Conservation (phyloP, 352 stramenopile species). For the Pythium dissimile region DNA sequence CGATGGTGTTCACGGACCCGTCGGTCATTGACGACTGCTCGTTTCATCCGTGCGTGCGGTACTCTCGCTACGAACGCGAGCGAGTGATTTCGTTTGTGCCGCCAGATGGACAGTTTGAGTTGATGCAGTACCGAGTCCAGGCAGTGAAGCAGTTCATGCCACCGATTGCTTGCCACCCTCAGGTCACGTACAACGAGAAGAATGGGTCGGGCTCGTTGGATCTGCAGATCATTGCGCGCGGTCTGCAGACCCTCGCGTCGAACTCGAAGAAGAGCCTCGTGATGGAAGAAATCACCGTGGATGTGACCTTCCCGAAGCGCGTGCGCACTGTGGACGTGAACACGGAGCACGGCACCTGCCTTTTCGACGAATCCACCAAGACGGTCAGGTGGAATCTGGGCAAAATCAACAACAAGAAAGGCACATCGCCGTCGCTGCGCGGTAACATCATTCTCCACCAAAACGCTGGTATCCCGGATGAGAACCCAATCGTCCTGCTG, state of each 20-base stretch:
- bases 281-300: constrained; percentile 91
- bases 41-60: constrained; percentile 98
- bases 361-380: constrained; percentile 95
- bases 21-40: constrained; percentile 97
- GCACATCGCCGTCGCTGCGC: constrained; percentile 80
- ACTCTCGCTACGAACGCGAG: constrained; percentile 95
- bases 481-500: constrained; percentile 93
- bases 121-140: constrained; percentile 87
- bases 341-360: constrained; percentile 88
- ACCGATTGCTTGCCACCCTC: constrained; percentile 87
- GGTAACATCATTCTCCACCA: constrained; percentile 92
- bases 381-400: constrained; percentile 94
- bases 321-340: constrained; percentile 94
- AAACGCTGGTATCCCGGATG: constrained; percentile 74
- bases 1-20: constrained; percentile 95
- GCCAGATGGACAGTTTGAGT: constrained; percentile 96
- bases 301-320: constrained; percentile 96
- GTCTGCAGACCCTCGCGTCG: constrained; percentile 72
- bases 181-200: constrained; percentile 82
- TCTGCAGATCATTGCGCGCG: constrained; percentile 64
- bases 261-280: constrained; percentile 79
- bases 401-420: constrained; percentile 90
- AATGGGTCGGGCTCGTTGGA: constrained; percentile 58
- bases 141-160: constrained; percentile 73
- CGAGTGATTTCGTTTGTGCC: constrained; percentile 97